Conservation (phyloP, 805 yeast species). For the Cyberlindnera meyerae region DNA sequence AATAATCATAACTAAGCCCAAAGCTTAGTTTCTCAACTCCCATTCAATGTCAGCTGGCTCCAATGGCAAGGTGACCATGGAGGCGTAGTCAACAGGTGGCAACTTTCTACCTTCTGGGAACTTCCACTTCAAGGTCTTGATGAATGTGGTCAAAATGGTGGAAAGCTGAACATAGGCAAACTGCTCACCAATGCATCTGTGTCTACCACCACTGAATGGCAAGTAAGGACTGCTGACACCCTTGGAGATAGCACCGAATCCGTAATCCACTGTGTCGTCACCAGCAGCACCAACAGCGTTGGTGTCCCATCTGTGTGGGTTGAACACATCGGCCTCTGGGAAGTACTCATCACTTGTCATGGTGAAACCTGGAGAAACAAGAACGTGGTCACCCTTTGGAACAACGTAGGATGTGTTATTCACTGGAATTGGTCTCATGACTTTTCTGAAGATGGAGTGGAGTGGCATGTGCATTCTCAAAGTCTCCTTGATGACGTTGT, state of each 20-base stretch:
- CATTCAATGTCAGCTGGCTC: constrained; percentile 69
- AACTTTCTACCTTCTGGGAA: constrained; percentile 49
- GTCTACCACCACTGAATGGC: constrained; percentile 99
- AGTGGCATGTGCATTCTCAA: constrained; percentile 94
- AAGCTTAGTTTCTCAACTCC: constrained; percentile 53
- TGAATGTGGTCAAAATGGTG: constrained; percentile 67
- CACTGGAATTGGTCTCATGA: constrained; percentile 67
- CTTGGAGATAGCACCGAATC: constrained; percentile 94
- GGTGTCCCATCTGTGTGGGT: constrained; percentile 86
- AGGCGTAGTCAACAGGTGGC: constrained; percentile 72
- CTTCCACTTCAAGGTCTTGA: constrained; percentile 76
- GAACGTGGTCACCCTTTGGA: constrained; percentile 83
- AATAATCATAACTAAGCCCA: too few relatives aligned
- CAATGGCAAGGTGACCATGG: constrained; percentile 90
- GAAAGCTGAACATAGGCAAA: constrained; percentile 94
- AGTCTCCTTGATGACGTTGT: constrained; percentile 85
- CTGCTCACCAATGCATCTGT: constrained; percentile 98
- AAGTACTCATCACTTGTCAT: constrained; percentile 72
- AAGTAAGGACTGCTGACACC: constrained; percentile 95
- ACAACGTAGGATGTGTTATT: constrained; percentile 78
- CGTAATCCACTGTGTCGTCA: constrained; percentile 76
- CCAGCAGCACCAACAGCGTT: constrained; percentile 18
- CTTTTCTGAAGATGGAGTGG: constrained; percentile 94
- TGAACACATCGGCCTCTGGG: constrained; percentile 66
- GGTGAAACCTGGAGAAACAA: constrained; percentile 92